Percentiles rank a stretch among this genome's conserved stretches.
These are phyloP conservation scores for Cladorrhinum samala DNA, from an alignment of 495 filamentous ascomycete genomes.

Conservation along the genomic window DNA sequence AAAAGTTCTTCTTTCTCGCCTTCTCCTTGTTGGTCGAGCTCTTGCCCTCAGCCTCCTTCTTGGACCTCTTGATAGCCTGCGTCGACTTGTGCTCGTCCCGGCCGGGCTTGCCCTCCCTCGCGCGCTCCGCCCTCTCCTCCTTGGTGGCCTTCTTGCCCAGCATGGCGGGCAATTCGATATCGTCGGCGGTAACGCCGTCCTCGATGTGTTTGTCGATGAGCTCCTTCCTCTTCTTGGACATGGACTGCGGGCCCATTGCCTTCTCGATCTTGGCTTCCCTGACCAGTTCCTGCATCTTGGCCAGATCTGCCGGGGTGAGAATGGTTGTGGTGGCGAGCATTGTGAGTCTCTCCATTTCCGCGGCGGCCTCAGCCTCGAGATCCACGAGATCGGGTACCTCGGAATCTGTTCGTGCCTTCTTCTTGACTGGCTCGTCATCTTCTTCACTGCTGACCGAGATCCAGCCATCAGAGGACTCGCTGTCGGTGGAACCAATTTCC, in stretches of 20 bases:
- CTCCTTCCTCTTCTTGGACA: constrained; percentile 41
- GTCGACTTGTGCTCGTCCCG: constrained; percentile 74
- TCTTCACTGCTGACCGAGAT: constrained; percentile 85
- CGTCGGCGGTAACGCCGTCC: constrained; percentile 76
- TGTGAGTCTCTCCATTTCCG: constrained; percentile 32
- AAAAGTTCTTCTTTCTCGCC: constrained; percentile 88
- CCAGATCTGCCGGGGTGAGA: constrained; percentile 84
- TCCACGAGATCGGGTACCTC: constrained; percentile 25
- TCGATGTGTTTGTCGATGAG: constrained; percentile 60
- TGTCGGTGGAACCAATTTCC: constrained; percentile 77
- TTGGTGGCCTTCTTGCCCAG: constrained; percentile 61
- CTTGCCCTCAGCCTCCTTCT: constrained; percentile 82
- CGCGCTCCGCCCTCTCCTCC: constrained; percentile 74
- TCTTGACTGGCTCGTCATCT: constrained; percentile 56
- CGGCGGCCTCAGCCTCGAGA: constrained; percentile 31
- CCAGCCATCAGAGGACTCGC: constrained; percentile 75
- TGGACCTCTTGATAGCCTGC: constrained; percentile 70
- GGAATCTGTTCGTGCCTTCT: constrained; percentile 47
- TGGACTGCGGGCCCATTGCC: constrained; percentile 33
- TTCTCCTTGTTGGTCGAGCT: constrained; percentile 98
- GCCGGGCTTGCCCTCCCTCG: constrained; percentile 66
- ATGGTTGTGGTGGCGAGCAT: constrained; percentile 80
- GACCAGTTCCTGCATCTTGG: constrained; percentile 84
- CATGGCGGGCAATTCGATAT: constrained; percentile 74
- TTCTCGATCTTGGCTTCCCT: constrained; percentile 64